Evolutionary conservation across 441 rosid genomes (phyloP).

Genomic region (Metrosideros polymorpha): DNA sequence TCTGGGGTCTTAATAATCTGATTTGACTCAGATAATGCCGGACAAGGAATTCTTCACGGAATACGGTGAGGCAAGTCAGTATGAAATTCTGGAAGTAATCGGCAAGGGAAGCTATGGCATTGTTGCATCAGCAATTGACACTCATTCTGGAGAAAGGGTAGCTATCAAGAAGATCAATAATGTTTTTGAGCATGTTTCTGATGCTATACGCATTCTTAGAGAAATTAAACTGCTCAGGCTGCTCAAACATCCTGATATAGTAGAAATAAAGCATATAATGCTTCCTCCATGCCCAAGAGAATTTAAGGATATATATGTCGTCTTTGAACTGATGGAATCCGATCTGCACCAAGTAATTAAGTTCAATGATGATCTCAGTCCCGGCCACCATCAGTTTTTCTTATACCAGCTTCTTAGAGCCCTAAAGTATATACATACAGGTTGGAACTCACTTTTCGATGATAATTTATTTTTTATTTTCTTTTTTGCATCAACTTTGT

Average conservation of each 20-base stretch:
- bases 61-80: background rate
- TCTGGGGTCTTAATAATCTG: background rate
- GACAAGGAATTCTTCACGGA: slow-evolving; percentile 1
- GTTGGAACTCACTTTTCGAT: background rate
- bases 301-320: background rate
- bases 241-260: background rate
- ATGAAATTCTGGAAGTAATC: background rate
- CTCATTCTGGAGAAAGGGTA: slow-evolving; percentile 1
- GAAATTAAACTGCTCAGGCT: slow-evolving; percentile 2
- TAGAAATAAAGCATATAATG: slow-evolving; percentile 1
- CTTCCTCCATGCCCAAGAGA: background rate
- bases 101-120: slow-evolving; percentile 2
- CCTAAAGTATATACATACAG: background rate
- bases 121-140: background rate
- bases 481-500: background rate
- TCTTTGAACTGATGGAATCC: background rate
- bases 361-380: background rate
- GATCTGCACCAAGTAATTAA: background rate
- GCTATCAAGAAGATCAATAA: slow-evolving; percentile 2
- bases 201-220: slow-evolving; percentile 3
- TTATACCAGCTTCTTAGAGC: background rate
- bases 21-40: background rate
- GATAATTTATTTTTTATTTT: background rate
- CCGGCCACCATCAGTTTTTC: slow-evolving; percentile 1
- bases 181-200: background rate